Evolutionary conservation across 164 flowering plant genomes (phyloP), one percentile per base, ranked within the genome.

Genomic region (Tetrastigma voinierianum): DNA sequence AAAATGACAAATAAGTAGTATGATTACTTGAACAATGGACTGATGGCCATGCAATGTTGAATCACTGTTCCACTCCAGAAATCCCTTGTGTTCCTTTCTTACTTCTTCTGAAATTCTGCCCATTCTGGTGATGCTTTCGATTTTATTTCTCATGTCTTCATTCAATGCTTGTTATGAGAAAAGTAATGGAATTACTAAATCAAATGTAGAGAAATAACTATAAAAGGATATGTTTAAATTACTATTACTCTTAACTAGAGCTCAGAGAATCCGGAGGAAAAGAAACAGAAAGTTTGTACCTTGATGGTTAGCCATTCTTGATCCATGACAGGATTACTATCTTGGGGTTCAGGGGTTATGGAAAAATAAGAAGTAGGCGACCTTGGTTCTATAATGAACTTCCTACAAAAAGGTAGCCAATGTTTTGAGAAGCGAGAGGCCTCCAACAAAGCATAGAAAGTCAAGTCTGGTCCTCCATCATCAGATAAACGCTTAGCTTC

Each of bases 341-440:
- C 7, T 0, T 32, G 21, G n/a, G 67, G 61, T 12, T 59, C 17
- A 56, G 46, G 20, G 0, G 16, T 20, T 1, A 14, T 12, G 6
- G 61, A 4, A 65, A 84, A 84, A 52, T 67, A 82, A 7, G 79
- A 83, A 0, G 62, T 80, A 0, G 88, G 86, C 0, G 83, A 74
- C 45, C 83, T 71, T 6, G 77, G 78, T 46, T 69, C 74, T n/a
- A 84, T 59, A 3, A 61, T 61, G 66, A 70, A 78, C 57, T 69
- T 77, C 53, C 53, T 80, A 72, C 86, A 84, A 43, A 74, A 84
- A 3, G 88, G 88, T 32, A 84, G 46, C 88, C 86, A 84, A n/a
- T 69, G 68, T 59, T 64, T 76, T 0, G 80, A 21, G 58, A 82
- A 84, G 17, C 18, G 44, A 14, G 86, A 71, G 7, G 88, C 86